These are phyloP conservation scores for Coemansia sp. DNA, from an alignment of 192 early-diverging fungal species.

Conservation along the genomic window DNA sequence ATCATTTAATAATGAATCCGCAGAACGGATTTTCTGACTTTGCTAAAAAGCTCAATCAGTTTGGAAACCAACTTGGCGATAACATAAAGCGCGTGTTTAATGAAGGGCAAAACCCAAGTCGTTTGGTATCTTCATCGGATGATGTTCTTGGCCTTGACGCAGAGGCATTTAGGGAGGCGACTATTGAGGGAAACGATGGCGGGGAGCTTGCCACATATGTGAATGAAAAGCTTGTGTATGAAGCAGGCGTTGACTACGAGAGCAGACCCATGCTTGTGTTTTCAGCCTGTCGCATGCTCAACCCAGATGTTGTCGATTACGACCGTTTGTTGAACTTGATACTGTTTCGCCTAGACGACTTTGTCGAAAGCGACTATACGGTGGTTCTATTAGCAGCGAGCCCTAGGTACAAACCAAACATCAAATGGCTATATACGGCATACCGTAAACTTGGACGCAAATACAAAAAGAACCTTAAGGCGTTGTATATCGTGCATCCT, in stretches of 20 bases:
- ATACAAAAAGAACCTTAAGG: conserved; percentile 95
- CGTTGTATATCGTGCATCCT: conserved; percentile 90
- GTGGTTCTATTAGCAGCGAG: conserved; percentile 84
- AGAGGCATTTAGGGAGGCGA: conserved; percentile 54
- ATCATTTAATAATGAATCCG: conserved; percentile 22
- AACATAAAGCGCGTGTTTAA: conserved; percentile 53
- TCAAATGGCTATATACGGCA: conserved; percentile 84
- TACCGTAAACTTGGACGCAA: conserved; percentile 79
- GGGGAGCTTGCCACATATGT: conserved; percentile 54
- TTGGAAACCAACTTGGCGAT: conserved; percentile 47
- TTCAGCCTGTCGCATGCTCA: conserved; percentile 83
- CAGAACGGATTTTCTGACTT: conserved; percentile 51
- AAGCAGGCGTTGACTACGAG: conserved; percentile 78
- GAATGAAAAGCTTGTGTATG: conserved; percentile 52
- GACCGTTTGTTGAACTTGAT: conserved; percentile 74
- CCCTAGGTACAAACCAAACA: conserved; percentile 72
- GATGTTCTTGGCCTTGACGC: conserved; percentile 53
- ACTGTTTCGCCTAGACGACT: conserved; percentile 67
- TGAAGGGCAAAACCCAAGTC: conserved; percentile 24
- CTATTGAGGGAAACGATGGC: conserved; percentile 54
- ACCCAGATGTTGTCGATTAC: conserved; percentile 79
- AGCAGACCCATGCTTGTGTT: conserved; percentile 81
- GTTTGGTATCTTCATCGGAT: conserved; percentile 36
- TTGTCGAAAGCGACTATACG: conserved; percentile 90
- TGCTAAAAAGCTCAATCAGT: conserved; percentile 50